Evolutionary conservation across 2,329 filamentous ascomycete species (phyloP), one percentile per base, ranked within the genome.

Genomic region (Epichloe brachyelytri): DNA sequence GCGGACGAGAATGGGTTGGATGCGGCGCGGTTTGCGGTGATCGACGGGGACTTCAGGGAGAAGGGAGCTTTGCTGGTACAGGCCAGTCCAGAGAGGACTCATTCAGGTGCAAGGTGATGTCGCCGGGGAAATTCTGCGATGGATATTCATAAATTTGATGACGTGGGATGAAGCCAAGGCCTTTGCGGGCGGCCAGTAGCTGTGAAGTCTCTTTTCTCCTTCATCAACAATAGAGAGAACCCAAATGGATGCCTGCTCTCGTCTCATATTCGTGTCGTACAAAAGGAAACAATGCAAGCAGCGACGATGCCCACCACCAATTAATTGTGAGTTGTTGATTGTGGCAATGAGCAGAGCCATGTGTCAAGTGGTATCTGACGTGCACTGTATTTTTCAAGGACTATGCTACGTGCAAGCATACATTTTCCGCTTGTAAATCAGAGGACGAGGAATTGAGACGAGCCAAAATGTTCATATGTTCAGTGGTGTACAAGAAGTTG

Each of bases 111-210:
- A 45, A 20, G 40, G 20, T 4, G 17, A 43, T 4, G 44, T 48
- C 15, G 51, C 51, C 5, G 51, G 51, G 2, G 51, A 53, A 26
- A 26, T 53, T 45, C 12, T 53, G 33, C 48, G 51, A 34, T 51
- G 51, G 51, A 26, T 51, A 17, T 51, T 43, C 22, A 41, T 53
- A 14, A 48, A 48, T 34, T 51, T 53, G 12, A 53, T 51, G 44
- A 53, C 51, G 4, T 53, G 48, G 51, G 26, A 44, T 34, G 44
- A 53, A 22, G 48, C 51, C n/a, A 50, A 48, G 34, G 36, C 22
- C 8, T 43, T 49, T 22, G 47, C 47, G 11, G 34, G 41, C 7
- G 36, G 37, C 11, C 47, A 43, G 40, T 46, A 33, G 15, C n/a
- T 44, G 34, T 14, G 10, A n/a, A 10, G 14, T n/a, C 20, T 22